phyloP scores from a whole-genome alignment of 2,329 filamentous ascomycete species.

The Epichloe typhina region DNA sequence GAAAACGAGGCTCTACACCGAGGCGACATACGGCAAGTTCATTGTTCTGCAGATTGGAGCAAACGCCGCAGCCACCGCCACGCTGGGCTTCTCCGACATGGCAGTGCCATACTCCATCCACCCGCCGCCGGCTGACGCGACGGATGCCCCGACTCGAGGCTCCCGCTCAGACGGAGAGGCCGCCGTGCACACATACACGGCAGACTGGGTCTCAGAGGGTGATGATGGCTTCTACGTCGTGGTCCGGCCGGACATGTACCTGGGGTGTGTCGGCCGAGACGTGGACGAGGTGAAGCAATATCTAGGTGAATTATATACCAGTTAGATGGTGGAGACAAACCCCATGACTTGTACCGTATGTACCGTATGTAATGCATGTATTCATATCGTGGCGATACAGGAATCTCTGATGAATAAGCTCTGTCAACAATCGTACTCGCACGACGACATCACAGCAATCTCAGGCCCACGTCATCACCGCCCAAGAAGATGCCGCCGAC shows the following conservation, averaged over 20 bases:
- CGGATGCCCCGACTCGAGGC: neutral
- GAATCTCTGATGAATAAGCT: no score
- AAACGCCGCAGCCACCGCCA: neutral
- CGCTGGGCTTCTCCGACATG: conserved; percentile 4
- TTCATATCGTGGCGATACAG: neutral
- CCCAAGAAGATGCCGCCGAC: conserved; percentile 21
- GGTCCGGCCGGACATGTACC: conserved; percentile 28
- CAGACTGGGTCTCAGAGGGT: conserved; percentile 15
- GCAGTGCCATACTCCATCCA: conserved; percentile 2
- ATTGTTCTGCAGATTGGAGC: conserved; percentile 14
- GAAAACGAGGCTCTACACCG: conserved; percentile 18
- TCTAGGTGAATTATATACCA: conserved; percentile 11
- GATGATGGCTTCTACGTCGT: conserved; percentile 20
- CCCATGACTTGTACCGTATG: no score
- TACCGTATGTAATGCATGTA: neutral
- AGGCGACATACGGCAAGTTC: conserved; percentile 19
- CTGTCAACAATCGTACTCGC: neutral
- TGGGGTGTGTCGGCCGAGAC: conserved; percentile 20
- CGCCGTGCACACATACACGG: conserved; percentile 13
- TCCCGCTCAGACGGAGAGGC: neutral
- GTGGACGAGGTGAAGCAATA: conserved; percentile 16
- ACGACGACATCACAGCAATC: conserved; percentile 5
- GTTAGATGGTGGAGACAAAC: neutral
- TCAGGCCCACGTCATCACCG: conserved; percentile 26
- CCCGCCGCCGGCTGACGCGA: neutral